Conservation (phyloP, 2,329 filamentous ascomycete genomes). For the Diaporthe amygdali region DNA sequence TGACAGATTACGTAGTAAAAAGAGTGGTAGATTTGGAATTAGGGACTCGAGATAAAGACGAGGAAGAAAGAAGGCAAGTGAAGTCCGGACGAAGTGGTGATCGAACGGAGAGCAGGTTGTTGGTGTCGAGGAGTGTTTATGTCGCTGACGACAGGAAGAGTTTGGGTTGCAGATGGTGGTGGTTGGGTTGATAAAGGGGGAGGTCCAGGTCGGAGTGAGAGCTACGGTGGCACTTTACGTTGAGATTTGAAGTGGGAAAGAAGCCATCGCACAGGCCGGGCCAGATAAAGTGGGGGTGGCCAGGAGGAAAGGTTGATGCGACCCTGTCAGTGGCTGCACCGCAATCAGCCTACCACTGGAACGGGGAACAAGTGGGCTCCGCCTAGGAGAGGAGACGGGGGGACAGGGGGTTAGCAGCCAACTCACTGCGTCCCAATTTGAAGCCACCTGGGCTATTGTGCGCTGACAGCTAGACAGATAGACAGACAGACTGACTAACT, state of each 20-base stretch:
- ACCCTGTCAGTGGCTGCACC: conserved; percentile 18
- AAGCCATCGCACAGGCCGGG: conserved; percentile 26
- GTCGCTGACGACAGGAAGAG: conserved; percentile 25
- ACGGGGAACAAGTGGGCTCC: conserved; percentile 24
- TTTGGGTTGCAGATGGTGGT: conserved; percentile 23
- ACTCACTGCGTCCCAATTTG: background rate
- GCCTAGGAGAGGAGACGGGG: background rate
- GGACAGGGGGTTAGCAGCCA: background rate
- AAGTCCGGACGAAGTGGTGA: conserved; percentile 27
- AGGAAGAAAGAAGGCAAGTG: conserved; percentile 34
- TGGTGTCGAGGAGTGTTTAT: conserved; percentile 14
- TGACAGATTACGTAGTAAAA: conserved; percentile 50
- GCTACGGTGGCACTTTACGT: conserved; percentile 25
- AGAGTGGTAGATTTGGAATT: conserved; percentile 32
- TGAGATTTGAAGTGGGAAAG: conserved; percentile 28
- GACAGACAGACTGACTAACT: background rate
- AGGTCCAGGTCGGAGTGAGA: conserved; percentile 21
- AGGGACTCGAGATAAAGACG: conserved; percentile 32
- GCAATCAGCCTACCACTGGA: conserved; percentile 23
- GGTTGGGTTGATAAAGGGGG: conserved; percentile 27
- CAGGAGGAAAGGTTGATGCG: conserved; percentile 20
- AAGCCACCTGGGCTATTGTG: conserved; percentile 6
- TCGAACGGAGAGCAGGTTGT: conserved; percentile 25
- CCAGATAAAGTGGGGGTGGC: conserved; percentile 22
- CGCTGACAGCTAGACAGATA: no score